Evolutionary conservation across 1,284 basidiomycete genomes (phyloP).

Genomic region (Ustilago trichophora): DNA sequence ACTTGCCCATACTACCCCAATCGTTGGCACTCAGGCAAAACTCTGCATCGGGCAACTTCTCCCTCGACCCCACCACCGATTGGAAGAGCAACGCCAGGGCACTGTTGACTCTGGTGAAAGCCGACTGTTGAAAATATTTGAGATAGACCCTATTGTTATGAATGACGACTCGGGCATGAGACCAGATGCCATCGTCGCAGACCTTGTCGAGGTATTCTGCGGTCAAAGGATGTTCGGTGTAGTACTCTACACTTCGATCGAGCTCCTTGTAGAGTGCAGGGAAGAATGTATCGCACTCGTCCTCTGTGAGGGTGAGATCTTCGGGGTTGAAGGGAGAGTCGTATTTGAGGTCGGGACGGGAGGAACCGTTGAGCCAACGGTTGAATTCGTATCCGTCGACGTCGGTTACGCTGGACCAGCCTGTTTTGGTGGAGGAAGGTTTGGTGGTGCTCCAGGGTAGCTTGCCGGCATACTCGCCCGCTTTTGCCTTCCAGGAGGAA

Average conservation of each 20-base stretch:
- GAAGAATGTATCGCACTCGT: constrained; percentile 63
- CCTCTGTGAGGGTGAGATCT: constrained; percentile 57
- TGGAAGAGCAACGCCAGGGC: constrained; percentile 54
- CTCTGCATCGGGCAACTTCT: constrained; percentile 63
- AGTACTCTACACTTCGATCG: constrained; percentile 54
- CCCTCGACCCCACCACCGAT: constrained; percentile 45
- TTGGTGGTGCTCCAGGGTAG: no score
- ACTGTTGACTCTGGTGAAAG: constrained; percentile 51
- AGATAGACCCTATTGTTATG: constrained; percentile 61
- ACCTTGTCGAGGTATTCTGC: constrained; percentile 54
- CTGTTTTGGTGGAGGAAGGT: no score
- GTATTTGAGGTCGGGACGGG: constrained; percentile 37
- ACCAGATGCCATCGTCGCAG: constrained; percentile 59
- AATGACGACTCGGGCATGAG: constrained; percentile 58
- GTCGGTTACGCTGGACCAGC: not conserved
- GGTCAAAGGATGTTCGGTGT: constrained; percentile 34
- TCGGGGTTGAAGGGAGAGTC: constrained; percentile 59
- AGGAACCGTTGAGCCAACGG: constrained; percentile 46
- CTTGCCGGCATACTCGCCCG: constrained; percentile 35
- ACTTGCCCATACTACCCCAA: constrained; percentile 61
- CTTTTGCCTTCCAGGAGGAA: constrained; percentile 26
- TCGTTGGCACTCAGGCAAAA: constrained; percentile 61
- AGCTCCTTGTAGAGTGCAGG: constrained; percentile 59
- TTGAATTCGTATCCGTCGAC: constrained; percentile 35
- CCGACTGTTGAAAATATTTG: constrained; percentile 55